Evolutionary conservation across 1,284 basidiomycete species (phyloP), one percentile per base, ranked within the genome.

Genomic region (Marasmius tenuissimus): DNA sequence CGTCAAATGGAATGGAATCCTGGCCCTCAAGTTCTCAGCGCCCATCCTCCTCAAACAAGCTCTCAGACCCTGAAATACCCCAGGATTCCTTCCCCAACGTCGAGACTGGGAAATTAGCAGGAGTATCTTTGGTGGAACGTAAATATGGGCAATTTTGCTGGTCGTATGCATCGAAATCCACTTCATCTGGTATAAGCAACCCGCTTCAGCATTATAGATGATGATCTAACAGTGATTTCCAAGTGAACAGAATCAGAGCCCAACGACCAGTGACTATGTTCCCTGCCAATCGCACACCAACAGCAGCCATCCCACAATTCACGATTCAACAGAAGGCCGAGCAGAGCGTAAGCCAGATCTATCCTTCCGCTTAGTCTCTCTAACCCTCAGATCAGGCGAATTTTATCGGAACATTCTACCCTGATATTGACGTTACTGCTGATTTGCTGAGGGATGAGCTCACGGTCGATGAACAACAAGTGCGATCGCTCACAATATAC

Each of bases 351-450:
- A 60, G 83, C 42, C 50, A 2, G 8, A 22, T 11, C 27, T 3
- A 11, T 34, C 40, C 52, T 3, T 18, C 1, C 9, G 37, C 27
- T 11, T 18, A 27, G 8, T 16, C 33, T 14, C 57, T 53, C 47
- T 56, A 18, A 63, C 48, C 37, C 27, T 54, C 54, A 45, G 48
- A 34, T 37, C 63, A 92, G 91, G 81, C 87, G 9, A 83, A 86
- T 60, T 91, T 89, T 66, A 74, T 92, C 52, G 83, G 87, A 53
- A 85, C 83, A 14, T 81, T 83, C 71, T 80, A 88, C 62, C 88
- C 91, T 1, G 89, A 92, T 63, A 78, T 87, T n/a, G 87, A 91
- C 62, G 77, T 92, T 37, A 75, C 88, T 7, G 73, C 81, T 35
- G 85, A 90, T 34, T 72, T 92, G 33, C 79, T 92, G 51, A 73